These are phyloP conservation scores for Hordeum vulgare DNA, from an alignment of 176 grass and related monocot species.

Conservation along the genomic window DNA sequence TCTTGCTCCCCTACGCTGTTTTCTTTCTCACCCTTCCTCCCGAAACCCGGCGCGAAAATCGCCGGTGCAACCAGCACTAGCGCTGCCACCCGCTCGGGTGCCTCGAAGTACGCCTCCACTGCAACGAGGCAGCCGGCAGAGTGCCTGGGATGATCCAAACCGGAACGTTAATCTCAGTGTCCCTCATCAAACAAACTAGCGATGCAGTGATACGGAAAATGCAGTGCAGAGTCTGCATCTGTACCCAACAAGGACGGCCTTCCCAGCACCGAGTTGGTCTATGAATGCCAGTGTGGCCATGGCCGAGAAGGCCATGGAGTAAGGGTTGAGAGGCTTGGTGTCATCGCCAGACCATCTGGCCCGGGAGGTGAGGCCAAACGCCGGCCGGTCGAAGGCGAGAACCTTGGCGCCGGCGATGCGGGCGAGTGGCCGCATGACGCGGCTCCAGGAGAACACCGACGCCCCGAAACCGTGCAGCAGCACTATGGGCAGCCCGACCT, in stretches of 20 bases:
- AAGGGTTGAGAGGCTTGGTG: constrained; percentile 59
- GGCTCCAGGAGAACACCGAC: constrained; percentile 78
- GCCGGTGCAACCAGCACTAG: constrained; percentile 79
- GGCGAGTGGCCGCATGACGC: constrained; percentile 58
- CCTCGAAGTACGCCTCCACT: constrained; percentile 67
- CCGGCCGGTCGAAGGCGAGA: constrained; percentile 83
- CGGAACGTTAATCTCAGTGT: neutral
- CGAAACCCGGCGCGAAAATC: constrained; percentile 43
- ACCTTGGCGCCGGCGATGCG: constrained; percentile 55
- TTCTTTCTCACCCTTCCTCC: constrained; percentile 21
- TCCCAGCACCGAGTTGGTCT: constrained; percentile 40
- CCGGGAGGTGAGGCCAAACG: constrained; percentile 72
- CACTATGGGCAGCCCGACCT: constrained; percentile 41
- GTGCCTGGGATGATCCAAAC: constrained; percentile 61
- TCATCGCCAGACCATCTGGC: constrained; percentile 17
- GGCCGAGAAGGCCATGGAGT: constrained; percentile 79
- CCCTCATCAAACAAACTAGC: neutral
- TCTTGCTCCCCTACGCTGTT: neutral
- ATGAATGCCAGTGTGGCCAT: constrained; percentile 70
- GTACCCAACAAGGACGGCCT: constrained; percentile 76
- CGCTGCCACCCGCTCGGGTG: constrained; percentile 59
- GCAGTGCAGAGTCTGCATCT: neutral
- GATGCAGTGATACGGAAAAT: neutral
- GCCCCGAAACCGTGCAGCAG: constrained; percentile 88
- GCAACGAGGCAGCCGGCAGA: constrained; percentile 85